Conservation (phyloP, 805 yeast genomes). For the Vanderwaltozyma verrucispora region DNA sequence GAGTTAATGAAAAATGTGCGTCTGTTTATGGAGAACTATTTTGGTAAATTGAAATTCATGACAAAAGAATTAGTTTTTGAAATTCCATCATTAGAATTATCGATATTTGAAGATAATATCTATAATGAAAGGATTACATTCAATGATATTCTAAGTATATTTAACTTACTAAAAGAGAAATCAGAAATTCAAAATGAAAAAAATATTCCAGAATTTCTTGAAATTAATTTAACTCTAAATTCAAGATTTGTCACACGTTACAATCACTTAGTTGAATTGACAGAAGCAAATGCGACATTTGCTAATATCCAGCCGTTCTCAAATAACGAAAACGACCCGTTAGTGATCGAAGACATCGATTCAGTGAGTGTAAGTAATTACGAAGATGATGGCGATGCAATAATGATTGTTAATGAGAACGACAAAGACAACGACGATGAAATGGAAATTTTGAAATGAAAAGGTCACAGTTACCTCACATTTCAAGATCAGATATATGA, state of each 20-base stretch:
- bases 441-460: too few species aligned
- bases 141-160: conserved; percentile 24
- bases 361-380: neutral
- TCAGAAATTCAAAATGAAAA: conserved; percentile 15
- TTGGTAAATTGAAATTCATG: conserved; percentile 16
- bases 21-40: conserved; percentile 14
- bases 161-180: conserved; percentile 20
- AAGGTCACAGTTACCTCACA: too few species aligned
- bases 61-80: conserved; percentile 21
- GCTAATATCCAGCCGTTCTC: conserved; percentile 23
- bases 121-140: conserved; percentile 25
- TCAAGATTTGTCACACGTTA: conserved; percentile 27
- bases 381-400: neutral
- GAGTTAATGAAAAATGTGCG: conserved; percentile 18
- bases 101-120: conserved; percentile 25
- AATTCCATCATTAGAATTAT: conserved; percentile 23
- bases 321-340: conserved; percentile 25
- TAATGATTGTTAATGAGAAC: too few species aligned
- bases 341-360: conserved; percentile 22
- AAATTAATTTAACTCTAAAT: conserved; percentile 12
- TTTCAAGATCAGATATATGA: too few species aligned
- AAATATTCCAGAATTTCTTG: conserved; percentile 14
- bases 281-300: conserved; percentile 25
- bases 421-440: too few species aligned
- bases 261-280: conserved; percentile 26